phyloP scores from a whole-genome alignment of 805 yeast species.

The Saccharomycopsis sp. region DNA sequence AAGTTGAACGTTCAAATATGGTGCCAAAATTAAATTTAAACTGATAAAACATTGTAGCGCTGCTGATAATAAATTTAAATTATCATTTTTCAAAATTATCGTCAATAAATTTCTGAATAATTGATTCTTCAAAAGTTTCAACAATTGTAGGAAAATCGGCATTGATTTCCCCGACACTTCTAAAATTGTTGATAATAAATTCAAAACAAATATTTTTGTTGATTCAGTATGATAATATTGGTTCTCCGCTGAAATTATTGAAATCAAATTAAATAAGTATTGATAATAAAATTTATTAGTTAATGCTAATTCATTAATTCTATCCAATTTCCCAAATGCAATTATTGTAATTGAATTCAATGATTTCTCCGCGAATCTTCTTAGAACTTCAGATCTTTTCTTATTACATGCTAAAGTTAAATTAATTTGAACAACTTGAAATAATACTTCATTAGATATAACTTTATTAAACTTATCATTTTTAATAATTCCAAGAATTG shows the following conservation, averaged over 20 bases:
- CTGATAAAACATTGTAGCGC: conserved; percentile 73
- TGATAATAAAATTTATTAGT: conserved; percentile 44
- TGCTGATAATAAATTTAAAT: conserved; percentile 63
- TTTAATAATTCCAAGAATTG: conserved; percentile 60
- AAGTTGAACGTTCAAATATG: conserved; percentile 66
- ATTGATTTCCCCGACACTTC: conserved; percentile 70
- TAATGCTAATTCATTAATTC: conserved; percentile 43
- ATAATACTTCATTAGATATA: conserved; percentile 75
- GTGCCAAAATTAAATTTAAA: conserved; percentile 58
- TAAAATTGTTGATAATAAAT: conserved; percentile 66
- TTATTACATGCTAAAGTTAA: conserved; percentile 88
- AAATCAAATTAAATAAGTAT: conserved; percentile 64
- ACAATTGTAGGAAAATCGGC: conserved; percentile 39
- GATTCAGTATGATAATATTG: conserved; percentile 82
- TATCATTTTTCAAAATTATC: conserved; percentile 67
- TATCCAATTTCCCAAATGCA: conserved; percentile 57
- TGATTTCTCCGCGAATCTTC: conserved; percentile 84
- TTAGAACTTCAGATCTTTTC: conserved; percentile 79
- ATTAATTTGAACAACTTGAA: conserved; percentile 87
- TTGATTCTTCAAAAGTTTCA: conserved; percentile 66
- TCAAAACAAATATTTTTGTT: conserved; percentile 75
- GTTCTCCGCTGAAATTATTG: conserved; percentile 75
- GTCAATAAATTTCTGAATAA: conserved; percentile 82
- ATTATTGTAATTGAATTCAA: conserved; percentile 61
- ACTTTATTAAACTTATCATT: conserved; percentile 39